Base-by-base conservation (phyloP, 352 stramenopile genomes). In the Peronospora destructor region DNA sequence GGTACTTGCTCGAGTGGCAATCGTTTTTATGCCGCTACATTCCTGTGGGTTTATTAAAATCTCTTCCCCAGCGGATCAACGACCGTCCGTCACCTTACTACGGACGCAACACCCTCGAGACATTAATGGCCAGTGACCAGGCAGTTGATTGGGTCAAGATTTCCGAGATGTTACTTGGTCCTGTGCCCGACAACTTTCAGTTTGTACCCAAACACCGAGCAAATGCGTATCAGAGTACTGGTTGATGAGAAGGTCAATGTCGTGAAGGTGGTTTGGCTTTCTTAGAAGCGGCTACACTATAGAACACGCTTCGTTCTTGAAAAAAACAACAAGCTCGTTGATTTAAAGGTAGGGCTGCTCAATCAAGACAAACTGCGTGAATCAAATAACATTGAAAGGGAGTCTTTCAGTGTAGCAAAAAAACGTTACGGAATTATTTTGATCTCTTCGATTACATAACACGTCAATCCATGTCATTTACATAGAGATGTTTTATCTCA, bases 1-100 rank as follows among this genome's bases (percentile, higher is more conserved):
- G 97, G 1, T 99, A 99, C 66, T 61, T 99, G 34, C 82, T 99
- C 53, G 97, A 99, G 67, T 99, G 96, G 96, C 76, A 99, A 41
- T 98, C 93, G 12, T 99, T 99, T 61, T 68, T 98, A 19, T 96
- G 80, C 56, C 82, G 96, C 45, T 99, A 99, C 80, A 96, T 99
- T 46, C 97, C 97, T 26, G 89, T 98, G 1, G 97, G 96, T 0
- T 57, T 99, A 26, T 68, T 99, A 14, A 96, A 99, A 46, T 69
- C 75, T 14, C 58, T 98, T 0, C 93, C 95, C 6, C 96, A 99
- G 73, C 80, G 84, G 39, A 98, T 99, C 62, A 99, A 99, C 71
- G 91, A 98, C 50, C 85, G 95, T 4, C 95, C 95, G 25, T 83
- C 91, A 21, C 72, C 73, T 16, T 98, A 95, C 66, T 94, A 91